A percentile compares a stretch with the other conserved stretches of the same genome.
Conservation (phyloP, 352 stramenopile genomes). For the Phytopythium ostracodes region DNA sequence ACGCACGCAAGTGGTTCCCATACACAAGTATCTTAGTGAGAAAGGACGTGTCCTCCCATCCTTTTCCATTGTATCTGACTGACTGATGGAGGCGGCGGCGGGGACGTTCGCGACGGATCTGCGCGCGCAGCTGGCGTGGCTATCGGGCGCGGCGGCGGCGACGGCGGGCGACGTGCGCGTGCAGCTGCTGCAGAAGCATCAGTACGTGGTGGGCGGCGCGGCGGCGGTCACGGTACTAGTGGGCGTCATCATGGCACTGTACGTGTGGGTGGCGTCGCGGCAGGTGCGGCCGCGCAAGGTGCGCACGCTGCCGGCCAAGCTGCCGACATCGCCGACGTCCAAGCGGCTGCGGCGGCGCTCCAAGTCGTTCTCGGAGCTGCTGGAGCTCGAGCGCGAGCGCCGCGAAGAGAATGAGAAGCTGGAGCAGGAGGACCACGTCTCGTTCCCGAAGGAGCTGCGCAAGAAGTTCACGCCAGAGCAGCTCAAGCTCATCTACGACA, state of each 20-base stretch:
- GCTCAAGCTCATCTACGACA: constrained; percentile 78
- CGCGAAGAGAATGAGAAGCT: constrained; percentile 57
- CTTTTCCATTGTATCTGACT: neutral
- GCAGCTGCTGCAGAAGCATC: constrained; percentile 29
- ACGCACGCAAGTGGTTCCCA: neutral
- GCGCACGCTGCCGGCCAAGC: constrained; percentile 23
- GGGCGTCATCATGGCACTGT: constrained; percentile 43
- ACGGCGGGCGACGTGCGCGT: constrained; percentile 5
- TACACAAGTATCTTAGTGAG: neutral
- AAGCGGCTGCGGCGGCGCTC: constrained; percentile 61
- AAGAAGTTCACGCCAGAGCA: constrained; percentile 66
- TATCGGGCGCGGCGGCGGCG: neutral
- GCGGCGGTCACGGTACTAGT: constrained; percentile 44
- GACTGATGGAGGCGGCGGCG: constrained; percentile 8
- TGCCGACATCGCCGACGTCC: constrained; percentile 61
- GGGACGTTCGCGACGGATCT: neutral
- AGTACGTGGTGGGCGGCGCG: constrained; percentile 42
- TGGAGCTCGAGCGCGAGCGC: constrained; percentile 53
- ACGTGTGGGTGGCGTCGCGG: constrained; percentile 78
- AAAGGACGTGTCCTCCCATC: neutral
- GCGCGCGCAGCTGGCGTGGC: constrained; percentile 2
- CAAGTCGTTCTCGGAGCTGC: constrained; percentile 67
- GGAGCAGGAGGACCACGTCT: constrained; percentile 62
- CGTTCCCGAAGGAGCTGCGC: constrained; percentile 51
- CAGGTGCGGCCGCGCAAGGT: constrained; percentile 63